Percentiles rank a stretch among this genome's conserved stretches.
Evolutionary conservation across 2,329 filamentous ascomycete species (phyloP).

Genomic region (Cercospora beticola): DNA sequence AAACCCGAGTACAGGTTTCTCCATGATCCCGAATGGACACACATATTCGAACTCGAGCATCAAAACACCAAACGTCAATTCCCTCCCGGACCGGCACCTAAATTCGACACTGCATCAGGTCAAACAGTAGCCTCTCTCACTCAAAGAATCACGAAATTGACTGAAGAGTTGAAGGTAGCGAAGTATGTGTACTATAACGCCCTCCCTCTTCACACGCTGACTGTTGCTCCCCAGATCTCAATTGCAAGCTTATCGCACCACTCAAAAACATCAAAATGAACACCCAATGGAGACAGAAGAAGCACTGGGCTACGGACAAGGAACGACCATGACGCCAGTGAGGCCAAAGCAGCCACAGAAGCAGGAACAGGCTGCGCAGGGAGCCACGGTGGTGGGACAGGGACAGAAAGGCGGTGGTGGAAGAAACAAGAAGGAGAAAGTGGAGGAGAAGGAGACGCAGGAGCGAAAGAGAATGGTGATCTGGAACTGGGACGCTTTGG

Average conservation of each 20-base stretch:
- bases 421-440: not conserved
- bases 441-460: not conserved
- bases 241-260: not conserved
- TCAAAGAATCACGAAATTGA: not conserved
- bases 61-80: slow-evolving; percentile 1
- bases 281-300: slow-evolving; percentile 9
- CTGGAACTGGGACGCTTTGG: too few relatives aligned
- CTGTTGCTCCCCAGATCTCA: not conserved
- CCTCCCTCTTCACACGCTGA: not conserved
- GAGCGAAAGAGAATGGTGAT: too few relatives aligned
- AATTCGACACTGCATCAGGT: not conserved
- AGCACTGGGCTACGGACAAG: not conserved
- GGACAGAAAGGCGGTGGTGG: not conserved
- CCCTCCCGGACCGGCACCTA: not conserved
- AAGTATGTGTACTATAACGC: too few relatives aligned
- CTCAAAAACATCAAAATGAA: not conserved
- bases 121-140: not conserved
- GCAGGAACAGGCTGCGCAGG: slow-evolving; percentile 9
- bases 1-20: too few relatives aligned
- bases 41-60: too few relatives aligned
- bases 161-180: not conserved
- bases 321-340: slow-evolving; percentile 1
- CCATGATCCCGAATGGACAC: too few relatives aligned
- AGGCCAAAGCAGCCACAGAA: not conserved
- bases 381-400: not conserved